Evolutionary conservation across 1,284 basidiomycete genomes (phyloP).

Genomic region (Sporisorium exsertum): DNA sequence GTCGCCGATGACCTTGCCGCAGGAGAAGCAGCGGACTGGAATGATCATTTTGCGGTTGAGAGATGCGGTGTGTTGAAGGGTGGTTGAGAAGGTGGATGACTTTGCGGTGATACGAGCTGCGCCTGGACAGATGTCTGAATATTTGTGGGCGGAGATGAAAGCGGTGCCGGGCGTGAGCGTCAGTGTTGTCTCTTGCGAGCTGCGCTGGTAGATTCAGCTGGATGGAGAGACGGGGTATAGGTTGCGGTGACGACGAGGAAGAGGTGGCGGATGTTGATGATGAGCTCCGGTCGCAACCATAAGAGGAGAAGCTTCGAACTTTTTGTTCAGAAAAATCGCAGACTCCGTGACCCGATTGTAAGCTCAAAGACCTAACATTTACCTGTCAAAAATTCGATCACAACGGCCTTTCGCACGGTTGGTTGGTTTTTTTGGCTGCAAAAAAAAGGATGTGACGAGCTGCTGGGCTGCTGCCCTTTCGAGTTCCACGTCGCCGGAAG

Average conservation of each 20-base stretch:
- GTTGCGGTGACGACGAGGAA: not conserved
- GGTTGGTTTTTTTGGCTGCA: not conserved
- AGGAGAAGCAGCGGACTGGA: conserved; percentile 68
- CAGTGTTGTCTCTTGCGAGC: not conserved
- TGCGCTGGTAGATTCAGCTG: conserved; percentile 2
- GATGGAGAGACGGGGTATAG: conserved; percentile 8
- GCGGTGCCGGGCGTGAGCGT: not conserved
- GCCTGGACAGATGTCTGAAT: not conserved
- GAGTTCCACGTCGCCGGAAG: conserved; percentile 49
- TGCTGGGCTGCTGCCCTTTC: not conserved
- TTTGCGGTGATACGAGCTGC: not conserved
- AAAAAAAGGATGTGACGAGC: not conserved
- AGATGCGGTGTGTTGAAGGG: not conserved
- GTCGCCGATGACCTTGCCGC: conserved; percentile 69
- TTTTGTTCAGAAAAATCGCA: conserved; percentile 27
- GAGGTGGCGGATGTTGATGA: not conserved
- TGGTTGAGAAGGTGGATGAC: too few relatives aligned
- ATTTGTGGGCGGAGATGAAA: not conserved
- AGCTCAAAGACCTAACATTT: conserved; percentile 12
- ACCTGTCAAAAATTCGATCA: conserved; percentile 8
- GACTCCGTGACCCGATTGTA: conserved; percentile 10
- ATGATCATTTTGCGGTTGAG: conserved; percentile 56
- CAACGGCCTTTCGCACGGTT: conserved; percentile 27
- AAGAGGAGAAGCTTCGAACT: conserved; percentile 33
- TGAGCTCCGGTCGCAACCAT: conserved; percentile 11